These are phyloP conservation scores for Mycena citricolor DNA, from an alignment of 1,284 basidiomycete genomes.

Conservation along the genomic window DNA sequence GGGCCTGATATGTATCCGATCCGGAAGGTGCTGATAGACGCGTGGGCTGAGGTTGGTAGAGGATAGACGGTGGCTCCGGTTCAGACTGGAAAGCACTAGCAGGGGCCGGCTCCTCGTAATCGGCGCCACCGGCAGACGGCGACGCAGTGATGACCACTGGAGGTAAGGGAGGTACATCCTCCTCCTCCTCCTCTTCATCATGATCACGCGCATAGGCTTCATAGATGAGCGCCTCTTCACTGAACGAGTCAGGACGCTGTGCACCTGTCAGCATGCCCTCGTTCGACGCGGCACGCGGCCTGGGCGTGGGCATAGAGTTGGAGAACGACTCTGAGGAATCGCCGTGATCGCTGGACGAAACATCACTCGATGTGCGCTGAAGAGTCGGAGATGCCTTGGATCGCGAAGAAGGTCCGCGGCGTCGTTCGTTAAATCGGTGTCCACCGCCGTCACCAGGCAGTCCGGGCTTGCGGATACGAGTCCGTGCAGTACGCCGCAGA, in stretches of 20 bases:
- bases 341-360: slow-evolving; percentile 69
- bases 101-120: slow-evolving; percentile 30
- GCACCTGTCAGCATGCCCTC: slow-evolving; percentile 57
- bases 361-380: slow-evolving; percentile 57
- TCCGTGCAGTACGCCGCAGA: slow-evolving; percentile 87
- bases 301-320: slow-evolving; percentile 62
- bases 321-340: slow-evolving; percentile 39
- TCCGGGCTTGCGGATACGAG: slow-evolving; percentile 92
- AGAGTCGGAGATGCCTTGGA: slow-evolving; percentile 38
- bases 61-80: slow-evolving; percentile 40
- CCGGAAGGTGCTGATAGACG: slow-evolving; percentile 43
- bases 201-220: slow-evolving; percentile 74
- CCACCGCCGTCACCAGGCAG: slow-evolving; percentile 74
- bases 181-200: no score
- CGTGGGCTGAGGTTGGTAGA: slow-evolving; percentile 58
- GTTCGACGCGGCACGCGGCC: slow-evolving; percentile 46
- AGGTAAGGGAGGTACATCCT: slow-evolving; percentile 21
- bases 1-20: slow-evolving; percentile 31
- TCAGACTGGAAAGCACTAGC: no score
- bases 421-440: slow-evolving; percentile 71
- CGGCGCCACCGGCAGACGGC: slow-evolving; percentile 29
- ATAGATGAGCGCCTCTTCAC: slow-evolving; percentile 78
- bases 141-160: slow-evolving; percentile 36
- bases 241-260: slow-evolving; percentile 66
- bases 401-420: slow-evolving; percentile 44